phyloP scores from a whole-genome alignment of 495 filamentous ascomycete species.

The Aspergillus diversus region DNA sequence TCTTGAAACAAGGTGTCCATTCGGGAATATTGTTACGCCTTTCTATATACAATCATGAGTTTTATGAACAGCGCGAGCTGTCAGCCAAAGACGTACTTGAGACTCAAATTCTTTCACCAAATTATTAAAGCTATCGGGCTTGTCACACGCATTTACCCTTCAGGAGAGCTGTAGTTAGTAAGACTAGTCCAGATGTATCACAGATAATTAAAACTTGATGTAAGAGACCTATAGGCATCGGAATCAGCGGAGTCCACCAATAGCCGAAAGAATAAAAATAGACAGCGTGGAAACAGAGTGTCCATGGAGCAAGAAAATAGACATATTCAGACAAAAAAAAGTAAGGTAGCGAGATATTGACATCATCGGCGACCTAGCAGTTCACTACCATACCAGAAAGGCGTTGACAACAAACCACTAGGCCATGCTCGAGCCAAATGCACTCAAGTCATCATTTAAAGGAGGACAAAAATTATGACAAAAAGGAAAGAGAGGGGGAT shows the following conservation, averaged over 20 bases:
- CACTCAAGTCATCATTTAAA: slow-evolving; percentile 97
- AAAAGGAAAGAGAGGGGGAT: slow-evolving; percentile 20
- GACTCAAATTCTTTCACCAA: slow-evolving; percentile 77
- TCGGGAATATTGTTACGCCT: slow-evolving; percentile 68
- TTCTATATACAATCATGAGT: slow-evolving; percentile 50
- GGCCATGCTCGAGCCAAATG: slow-evolving; percentile 99
- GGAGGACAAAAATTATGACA: slow-evolving; percentile 23
- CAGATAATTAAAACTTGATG: slow-evolving; percentile 12
- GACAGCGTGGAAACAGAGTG: not conserved
- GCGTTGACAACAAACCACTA: slow-evolving; percentile 37
- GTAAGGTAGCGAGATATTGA: slow-evolving; percentile 96
- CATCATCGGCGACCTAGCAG: slow-evolving; percentile 77
- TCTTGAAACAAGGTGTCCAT: slow-evolving; percentile 94
- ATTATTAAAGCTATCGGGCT: slow-evolving; percentile 76
- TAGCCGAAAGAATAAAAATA: too few species aligned
- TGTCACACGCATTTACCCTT: slow-evolving; percentile 95
- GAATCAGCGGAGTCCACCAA: slow-evolving; percentile 17
- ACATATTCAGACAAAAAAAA: slow-evolving; percentile 76
- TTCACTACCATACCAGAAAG: slow-evolving; percentile 56
- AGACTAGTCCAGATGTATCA: slow-evolving; percentile 19
- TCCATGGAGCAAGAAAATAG: slow-evolving; percentile 10
- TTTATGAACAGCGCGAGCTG: slow-evolving; percentile 39
- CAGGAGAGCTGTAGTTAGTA: slow-evolving; percentile 38
- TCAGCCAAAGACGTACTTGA: slow-evolving; percentile 58
- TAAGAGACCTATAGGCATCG: slow-evolving; percentile 16